Conservation (phyloP, 2,329 filamentous ascomycete genomes). For the Corynespora cassiicola region DNA sequence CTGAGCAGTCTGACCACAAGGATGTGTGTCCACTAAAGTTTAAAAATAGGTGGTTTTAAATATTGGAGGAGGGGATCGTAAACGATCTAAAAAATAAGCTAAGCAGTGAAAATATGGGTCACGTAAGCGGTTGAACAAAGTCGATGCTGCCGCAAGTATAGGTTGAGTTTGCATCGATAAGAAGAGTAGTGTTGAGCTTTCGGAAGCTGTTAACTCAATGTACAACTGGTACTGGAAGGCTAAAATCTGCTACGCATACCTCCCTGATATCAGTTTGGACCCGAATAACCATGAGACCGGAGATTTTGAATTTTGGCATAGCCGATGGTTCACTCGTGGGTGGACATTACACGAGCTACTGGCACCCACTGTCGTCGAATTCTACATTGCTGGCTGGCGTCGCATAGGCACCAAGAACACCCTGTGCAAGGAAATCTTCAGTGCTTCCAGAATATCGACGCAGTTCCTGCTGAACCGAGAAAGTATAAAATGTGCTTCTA, state of each 20-base stretch:
- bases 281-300: too few relatives aligned
- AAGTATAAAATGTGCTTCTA: slow-evolving; percentile 3
- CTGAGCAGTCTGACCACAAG: too few relatives aligned
- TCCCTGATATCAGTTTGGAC: slow-evolving; percentile 6
- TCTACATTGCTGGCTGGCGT: slow-evolving; percentile 10
- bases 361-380: slow-evolving; percentile 10
- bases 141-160: neutral
- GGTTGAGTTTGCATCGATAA: slow-evolving; percentile 18
- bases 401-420: slow-evolving; percentile 8
- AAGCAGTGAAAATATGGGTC: slow-evolving; percentile 6
- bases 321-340: slow-evolving; percentile 13
- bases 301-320: neutral
- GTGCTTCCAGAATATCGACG: slow-evolving; percentile 7
- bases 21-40: too few relatives aligned
- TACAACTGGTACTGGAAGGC: slow-evolving; percentile 17
- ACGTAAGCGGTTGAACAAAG: slow-evolving; percentile 8
- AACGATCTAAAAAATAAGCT: slow-evolving; percentile 8
- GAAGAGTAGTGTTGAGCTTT: slow-evolving; percentile 17
- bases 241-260: slow-evolving; percentile 17
- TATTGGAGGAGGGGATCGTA: too few relatives aligned
- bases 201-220: slow-evolving; percentile 22
- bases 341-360: slow-evolving; percentile 19
- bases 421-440: slow-evolving; percentile 1
- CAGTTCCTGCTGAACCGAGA: slow-evolving; percentile 1
- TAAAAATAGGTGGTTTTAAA: too few relatives aligned